Percentiles rank a stretch among this genome's conserved stretches.
Evolutionary conservation across 1,284 basidiomycete genomes (phyloP).

Genomic region (Schizopora paradoxa): DNA sequence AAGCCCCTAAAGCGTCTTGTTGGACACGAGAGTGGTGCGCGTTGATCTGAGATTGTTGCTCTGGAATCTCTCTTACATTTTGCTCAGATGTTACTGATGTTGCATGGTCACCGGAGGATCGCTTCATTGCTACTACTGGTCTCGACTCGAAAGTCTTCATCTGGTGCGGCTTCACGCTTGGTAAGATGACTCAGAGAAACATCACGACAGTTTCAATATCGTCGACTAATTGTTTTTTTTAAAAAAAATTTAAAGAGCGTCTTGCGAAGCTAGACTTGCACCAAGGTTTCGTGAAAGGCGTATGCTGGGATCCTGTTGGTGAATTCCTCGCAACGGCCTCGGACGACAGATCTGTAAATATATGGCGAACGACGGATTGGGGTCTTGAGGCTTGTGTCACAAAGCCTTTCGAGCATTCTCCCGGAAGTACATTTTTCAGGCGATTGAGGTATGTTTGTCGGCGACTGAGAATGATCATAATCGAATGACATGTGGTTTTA

Average conservation of each 20-base stretch:
- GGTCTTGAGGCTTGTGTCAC: slow-evolving; percentile 75
- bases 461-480: background rate
- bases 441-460: slow-evolving; percentile 67
- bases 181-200: slow-evolving; percentile 35
- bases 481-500: slow-evolving; percentile 6
- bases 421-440: slow-evolving; percentile 93
- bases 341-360: slow-evolving; percentile 93
- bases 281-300: slow-evolving; percentile 96
- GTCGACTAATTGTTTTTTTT: slow-evolving; percentile 5
- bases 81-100: slow-evolving; percentile 86
- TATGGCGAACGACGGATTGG: slow-evolving; percentile 97
- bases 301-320: slow-evolving; percentile 97
- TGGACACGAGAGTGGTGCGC: slow-evolving; percentile 86
- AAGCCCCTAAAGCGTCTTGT: slow-evolving; percentile 87
- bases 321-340: slow-evolving; percentile 96
- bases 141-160: slow-evolving; percentile 89
- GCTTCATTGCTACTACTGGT: slow-evolving; percentile 91
- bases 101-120: slow-evolving; percentile 90
- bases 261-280: slow-evolving; percentile 83
- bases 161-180: slow-evolving; percentile 88
- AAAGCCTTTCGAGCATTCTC: slow-evolving; percentile 91
- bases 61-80: background rate
- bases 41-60: background rate
- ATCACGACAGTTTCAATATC: background rate
- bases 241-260: slow-evolving; percentile 48